Percentiles rank a stretch among this genome's conserved stretches.
These are phyloP conservation scores for Myriosclerotinia duriaeana DNA, from an alignment of 2,329 filamentous ascomycete genomes.

Conservation along the genomic window DNA sequence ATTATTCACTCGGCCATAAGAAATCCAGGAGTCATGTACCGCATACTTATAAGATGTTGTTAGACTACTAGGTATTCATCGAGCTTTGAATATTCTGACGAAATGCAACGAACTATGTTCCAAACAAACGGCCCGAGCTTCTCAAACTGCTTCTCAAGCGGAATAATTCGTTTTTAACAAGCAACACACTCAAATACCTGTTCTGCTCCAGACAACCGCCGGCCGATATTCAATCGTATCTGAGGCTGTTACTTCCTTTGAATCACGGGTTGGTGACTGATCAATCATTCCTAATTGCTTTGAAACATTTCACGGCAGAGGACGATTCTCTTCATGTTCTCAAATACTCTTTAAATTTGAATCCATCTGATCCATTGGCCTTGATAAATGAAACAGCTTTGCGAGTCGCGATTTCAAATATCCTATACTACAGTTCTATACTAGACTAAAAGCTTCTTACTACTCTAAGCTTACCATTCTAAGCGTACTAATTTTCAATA, in stretches of 20 bases:
- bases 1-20: too few relatives aligned
- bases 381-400: not conserved
- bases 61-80: not conserved
- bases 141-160: not conserved
- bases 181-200: not conserved
- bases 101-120: not conserved
- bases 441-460: too few relatives aligned
- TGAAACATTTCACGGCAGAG: not conserved
- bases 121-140: not conserved
- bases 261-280: not conserved
- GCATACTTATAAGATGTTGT: too few relatives aligned
- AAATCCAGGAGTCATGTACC: too few relatives aligned
- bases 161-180: not conserved
- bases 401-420: not conserved
- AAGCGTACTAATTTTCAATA: too few relatives aligned
- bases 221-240: not conserved
- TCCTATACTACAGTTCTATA: too few relatives aligned
- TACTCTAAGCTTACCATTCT: too few relatives aligned
- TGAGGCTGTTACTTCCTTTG: not conserved
- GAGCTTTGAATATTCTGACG: not conserved
- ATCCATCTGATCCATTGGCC: not conserved
- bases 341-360: not conserved
- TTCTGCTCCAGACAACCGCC: not conserved
- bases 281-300: not conserved
- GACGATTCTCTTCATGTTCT: not conserved